Percentiles rank a stretch among this genome's conserved stretches.
Evolutionary conservation across 1,139 yeast species (phyloP).

Genomic region (Suhomyces anneliseae): DNA sequence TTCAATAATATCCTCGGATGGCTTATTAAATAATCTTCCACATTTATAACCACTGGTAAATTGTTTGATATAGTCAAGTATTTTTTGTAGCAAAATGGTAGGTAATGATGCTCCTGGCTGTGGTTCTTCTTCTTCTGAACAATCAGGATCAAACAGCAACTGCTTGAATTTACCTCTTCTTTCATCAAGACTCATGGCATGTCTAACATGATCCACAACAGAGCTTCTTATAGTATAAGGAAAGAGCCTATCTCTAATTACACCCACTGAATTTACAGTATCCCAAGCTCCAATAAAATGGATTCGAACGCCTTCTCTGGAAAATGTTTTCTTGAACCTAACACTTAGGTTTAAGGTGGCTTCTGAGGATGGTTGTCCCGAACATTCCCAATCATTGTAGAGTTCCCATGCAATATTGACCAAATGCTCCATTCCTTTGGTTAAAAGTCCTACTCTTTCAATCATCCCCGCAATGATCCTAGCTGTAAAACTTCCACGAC

Average conservation of each 20-base stretch:
- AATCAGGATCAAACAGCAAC: constrained; percentile 44
- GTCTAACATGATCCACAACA: constrained; percentile 58
- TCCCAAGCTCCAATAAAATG: constrained; percentile 68
- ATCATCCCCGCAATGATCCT: constrained; percentile 64
- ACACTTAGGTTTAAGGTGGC: constrained; percentile 43
- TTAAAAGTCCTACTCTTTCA: constrained; percentile 57
- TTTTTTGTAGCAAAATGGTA: too few relatives aligned
- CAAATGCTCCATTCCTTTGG: constrained; percentile 53
- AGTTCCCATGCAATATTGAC: constrained; percentile 61
- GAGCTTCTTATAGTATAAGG: constrained; percentile 54
- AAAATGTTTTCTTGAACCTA: constrained; percentile 54
- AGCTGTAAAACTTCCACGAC: constrained; percentile 67
- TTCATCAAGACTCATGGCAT: constrained; percentile 66
- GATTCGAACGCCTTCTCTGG: constrained; percentile 43
- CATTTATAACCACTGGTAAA: not conserved
- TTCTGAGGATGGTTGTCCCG: constrained; percentile 53
- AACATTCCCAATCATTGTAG: constrained; percentile 60
- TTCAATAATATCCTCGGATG: constrained; percentile 46
- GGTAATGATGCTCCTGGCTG: too few relatives aligned
- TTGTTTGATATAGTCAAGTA: not conserved
- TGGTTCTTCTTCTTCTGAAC: not conserved
- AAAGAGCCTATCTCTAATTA: constrained; percentile 54
- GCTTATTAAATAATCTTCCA: constrained; percentile 1
- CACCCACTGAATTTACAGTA: constrained; percentile 64
- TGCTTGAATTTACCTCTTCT: constrained; percentile 62